Evolutionary conservation across 768 basidiomycete genomes (phyloP).

Genomic region (Glaciozyma antarctica): DNA sequence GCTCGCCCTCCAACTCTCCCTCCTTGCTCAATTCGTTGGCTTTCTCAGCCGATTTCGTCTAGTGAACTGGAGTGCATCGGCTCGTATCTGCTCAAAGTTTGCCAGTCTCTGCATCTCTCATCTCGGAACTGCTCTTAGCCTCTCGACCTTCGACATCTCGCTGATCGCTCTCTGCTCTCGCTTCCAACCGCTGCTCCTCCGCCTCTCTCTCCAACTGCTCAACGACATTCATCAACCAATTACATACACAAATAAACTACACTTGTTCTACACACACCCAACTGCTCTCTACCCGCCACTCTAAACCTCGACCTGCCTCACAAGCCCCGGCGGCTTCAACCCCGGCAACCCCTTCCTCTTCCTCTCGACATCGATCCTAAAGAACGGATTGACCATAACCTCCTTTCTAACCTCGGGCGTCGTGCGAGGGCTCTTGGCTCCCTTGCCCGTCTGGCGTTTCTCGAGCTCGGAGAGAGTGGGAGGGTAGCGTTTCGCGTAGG

Average conservation of each 20-base stretch:
- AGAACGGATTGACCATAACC: background rate
- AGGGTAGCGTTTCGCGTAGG: background rate
- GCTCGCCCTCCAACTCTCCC: background rate
- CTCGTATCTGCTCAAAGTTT: no score
- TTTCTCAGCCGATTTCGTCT: no score
- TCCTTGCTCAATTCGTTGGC: background rate
- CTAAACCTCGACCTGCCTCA: slow-evolving; percentile 12
- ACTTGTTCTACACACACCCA: slow-evolving; percentile 5
- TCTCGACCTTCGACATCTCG: no score
- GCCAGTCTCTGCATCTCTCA: no score
- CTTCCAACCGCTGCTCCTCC: no score
- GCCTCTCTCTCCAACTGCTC: no score
- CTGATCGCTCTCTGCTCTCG: no score
- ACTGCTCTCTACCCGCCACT: slow-evolving; percentile 1
- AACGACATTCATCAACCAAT: no score
- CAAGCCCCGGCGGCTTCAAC: background rate
- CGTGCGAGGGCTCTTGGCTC: background rate
- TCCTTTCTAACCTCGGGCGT: background rate
- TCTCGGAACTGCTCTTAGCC: no score
- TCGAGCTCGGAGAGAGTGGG: background rate
- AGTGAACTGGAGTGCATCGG: no score
- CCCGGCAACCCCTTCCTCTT: slow-evolving; percentile 8
- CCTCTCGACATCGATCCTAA: background rate
- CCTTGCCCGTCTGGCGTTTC: background rate
- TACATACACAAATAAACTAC: background rate